These are phyloP conservation scores for Beauveria scarabaeidicola DNA, from an alignment of 2,329 filamentous ascomycete genomes.

Conservation along the genomic window DNA sequence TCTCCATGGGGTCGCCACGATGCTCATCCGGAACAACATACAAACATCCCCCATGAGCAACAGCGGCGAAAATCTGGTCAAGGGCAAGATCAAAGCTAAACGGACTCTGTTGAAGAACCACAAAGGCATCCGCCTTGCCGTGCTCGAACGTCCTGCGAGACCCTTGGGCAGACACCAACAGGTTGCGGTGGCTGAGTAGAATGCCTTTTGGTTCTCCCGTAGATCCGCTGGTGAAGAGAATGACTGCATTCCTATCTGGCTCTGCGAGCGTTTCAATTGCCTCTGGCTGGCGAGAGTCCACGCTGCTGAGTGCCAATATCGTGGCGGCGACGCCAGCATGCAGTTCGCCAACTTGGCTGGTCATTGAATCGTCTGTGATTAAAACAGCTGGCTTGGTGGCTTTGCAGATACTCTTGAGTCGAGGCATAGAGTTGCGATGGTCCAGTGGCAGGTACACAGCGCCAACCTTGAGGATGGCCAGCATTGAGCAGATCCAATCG, in stretches of 20 bases:
- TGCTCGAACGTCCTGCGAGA: no score
- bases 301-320: no score
- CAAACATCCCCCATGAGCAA: conserved; percentile 1
- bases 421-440: background rate
- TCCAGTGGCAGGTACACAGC: conserved; percentile 1
- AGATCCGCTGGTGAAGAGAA: conserved; percentile 8
- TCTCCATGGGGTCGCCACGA: conserved; percentile 3
- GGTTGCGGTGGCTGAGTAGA: no score
- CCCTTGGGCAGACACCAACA: no score
- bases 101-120: conserved; percentile 4
- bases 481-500: conserved; percentile 1
- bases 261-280: background rate
- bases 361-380: background rate
- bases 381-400: background rate
- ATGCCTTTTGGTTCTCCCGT: conserved; percentile 6
- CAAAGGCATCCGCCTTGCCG: no score
- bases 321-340: no score
- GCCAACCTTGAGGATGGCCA: background rate
- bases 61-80: background rate
- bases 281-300: background rate
- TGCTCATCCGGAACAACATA: background rate
- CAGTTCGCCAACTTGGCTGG: background rate
- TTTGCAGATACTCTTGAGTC: background rate
- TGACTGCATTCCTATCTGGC: background rate
- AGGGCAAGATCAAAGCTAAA: conserved; percentile 1